Evolutionary conservation across 2,329 filamentous ascomycete species (phyloP), one percentile per base, ranked within the genome.

Genomic region (Atkinsonella texensis): DNA sequence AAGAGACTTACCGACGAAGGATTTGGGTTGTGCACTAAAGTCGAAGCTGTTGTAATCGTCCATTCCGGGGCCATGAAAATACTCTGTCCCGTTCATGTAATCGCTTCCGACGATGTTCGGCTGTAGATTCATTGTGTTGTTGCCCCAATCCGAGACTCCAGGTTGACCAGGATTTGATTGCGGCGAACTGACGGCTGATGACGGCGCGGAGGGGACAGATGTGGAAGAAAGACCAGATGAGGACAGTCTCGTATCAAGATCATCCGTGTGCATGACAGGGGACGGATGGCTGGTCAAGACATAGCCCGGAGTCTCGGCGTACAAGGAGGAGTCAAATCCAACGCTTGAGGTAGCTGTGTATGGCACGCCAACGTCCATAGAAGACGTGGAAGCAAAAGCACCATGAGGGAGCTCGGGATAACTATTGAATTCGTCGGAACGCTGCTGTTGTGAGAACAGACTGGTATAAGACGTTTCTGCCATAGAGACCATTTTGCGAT

Each of bases 111-210:
- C 78, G 55, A 88, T 85, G 61, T 74, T 70, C 32, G 83, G 83
- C 57, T 76, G 79, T 51, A 85, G 71, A 48, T 75, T 78, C 38
- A 85, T 69, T 50, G 75, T 75, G 49, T 63, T 61, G 18, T 72
- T 66, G 57, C 74, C 66, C 79, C 81, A 86, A 54, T 81, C 78
- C 45, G 80, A 72, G 48, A 79, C 74, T 54, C 77, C 77, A 56
- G 76, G 67, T 57, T 78, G 77, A 52, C 76, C 75, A 60, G 78
- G 75, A 56, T 77, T 75, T 1, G 81, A 83, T 59, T 81, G 79
- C 28, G 83, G 83, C 20, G 83, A 87, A 52, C 81, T 81, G 55
- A 83, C 77, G 50, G 79, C 80, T 9, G 83, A 86, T 1, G 83
- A 85, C 7, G 82, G 73, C 4, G 79, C 80, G 49, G 84, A 86